Conservation (phyloP, 139 green algal species). For the Yamagishiella unicocca region DNA sequence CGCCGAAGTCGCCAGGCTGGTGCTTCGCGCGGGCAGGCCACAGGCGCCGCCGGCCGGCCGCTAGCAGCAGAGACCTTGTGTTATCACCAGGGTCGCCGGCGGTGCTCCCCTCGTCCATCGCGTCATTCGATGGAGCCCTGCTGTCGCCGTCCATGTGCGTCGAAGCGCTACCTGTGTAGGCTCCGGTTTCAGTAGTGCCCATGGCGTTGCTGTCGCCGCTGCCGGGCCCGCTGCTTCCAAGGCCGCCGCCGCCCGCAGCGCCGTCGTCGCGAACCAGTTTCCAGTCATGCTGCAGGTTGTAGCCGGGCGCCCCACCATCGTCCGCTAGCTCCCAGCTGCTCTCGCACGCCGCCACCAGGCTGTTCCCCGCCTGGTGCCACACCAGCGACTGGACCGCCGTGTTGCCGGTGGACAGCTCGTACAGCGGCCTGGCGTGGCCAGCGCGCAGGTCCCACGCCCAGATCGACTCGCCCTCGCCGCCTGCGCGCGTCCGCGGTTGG, state of each 20-base stretch:
- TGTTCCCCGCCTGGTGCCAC: conserved; percentile 8
- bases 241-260: not conserved
- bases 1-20: not conserved
- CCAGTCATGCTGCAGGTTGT: not conserved
- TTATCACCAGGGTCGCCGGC: not conserved
- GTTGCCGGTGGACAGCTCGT: conserved; percentile 44
- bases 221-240: not conserved
- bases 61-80: too few relatives aligned
- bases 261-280: not conserved
- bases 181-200: not conserved
- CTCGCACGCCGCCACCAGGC: not conserved
- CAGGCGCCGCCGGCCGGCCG: not conserved
- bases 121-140: not conserved
- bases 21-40: conserved; percentile 2
- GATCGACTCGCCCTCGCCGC: conserved; percentile 3
- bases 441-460: conserved; percentile 17
- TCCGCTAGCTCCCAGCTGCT: not conserved
- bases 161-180: not conserved
- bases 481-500: not conserved
- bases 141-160: not conserved
- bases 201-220: not conserved
- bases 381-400: not conserved
- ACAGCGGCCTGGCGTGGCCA: not conserved
- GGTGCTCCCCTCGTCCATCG: not conserved
- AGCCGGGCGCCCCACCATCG: too few relatives aligned